Evolutionary conservation across 2,329 filamentous ascomycete genomes (phyloP).

Genomic region (Coniella lustricola): DNA sequence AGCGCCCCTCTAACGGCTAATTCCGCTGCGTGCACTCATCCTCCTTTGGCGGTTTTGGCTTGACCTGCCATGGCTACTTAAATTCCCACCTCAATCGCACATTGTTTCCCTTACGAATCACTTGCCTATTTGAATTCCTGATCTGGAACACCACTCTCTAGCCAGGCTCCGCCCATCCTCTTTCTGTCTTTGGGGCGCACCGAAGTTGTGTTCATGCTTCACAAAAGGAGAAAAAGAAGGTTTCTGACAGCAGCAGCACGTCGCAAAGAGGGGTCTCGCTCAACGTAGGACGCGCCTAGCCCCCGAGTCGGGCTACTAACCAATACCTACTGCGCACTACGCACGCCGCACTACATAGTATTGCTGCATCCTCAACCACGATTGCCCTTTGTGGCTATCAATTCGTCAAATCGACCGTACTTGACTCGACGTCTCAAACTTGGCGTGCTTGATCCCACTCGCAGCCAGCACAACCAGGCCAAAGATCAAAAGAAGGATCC

Average conservation of each 20-base stretch:
- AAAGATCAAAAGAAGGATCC: neutral
- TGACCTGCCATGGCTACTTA: neutral
- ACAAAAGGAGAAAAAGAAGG: too few species aligned
- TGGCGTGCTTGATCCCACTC: neutral
- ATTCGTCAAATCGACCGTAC: neutral
- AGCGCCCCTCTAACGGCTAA: neutral
- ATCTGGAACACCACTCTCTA: neutral
- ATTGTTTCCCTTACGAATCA: neutral
- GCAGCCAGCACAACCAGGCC: neutral
- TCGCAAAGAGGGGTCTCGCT: neutral
- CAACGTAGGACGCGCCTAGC: too few species aligned
- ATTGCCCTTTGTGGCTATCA: too few species aligned
- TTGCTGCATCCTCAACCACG: too few species aligned
- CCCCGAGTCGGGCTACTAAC: too few species aligned
- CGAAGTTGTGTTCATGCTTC: too few species aligned
- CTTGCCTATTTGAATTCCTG: constrained; percentile 2
- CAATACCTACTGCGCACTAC: too few species aligned
- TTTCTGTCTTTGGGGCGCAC: too few species aligned
- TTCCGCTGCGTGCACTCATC: neutral
- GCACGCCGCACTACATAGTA: too few species aligned
- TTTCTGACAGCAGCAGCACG: constrained; percentile 2
- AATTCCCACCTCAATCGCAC: neutral
- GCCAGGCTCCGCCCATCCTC: neutral
- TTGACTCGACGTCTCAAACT: too few species aligned
- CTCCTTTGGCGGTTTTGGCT: neutral